Conservation (phyloP, 345 rosid species). For the Aquilaria yunnanensis region DNA sequence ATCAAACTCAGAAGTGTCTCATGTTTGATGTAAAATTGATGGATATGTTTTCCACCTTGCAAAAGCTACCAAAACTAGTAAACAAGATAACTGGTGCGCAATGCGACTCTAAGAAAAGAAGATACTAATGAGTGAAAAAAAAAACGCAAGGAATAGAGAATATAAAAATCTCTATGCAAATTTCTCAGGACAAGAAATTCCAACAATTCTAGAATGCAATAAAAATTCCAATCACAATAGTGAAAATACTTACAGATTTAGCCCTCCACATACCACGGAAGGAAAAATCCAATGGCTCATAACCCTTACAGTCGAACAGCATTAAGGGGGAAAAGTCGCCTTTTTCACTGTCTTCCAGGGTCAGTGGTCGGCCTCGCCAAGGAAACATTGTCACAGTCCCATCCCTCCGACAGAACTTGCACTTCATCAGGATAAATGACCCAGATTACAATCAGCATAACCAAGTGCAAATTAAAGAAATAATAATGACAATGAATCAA, state of each 20-base stretch:
- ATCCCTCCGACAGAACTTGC: slow-evolving; percentile 82
- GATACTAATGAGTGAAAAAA: too few relatives aligned
- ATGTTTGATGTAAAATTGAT: too few relatives aligned
- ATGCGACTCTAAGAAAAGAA: too few relatives aligned
- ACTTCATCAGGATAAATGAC: slow-evolving; percentile 30
- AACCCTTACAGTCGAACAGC: slow-evolving; percentile 83
- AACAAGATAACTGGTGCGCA: too few relatives aligned
- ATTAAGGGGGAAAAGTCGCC: slow-evolving; percentile 67
- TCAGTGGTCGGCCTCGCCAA: slow-evolving; percentile 63
- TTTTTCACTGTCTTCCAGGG: slow-evolving; percentile 42
- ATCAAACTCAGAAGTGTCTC: too few relatives aligned
- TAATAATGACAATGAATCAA: neutral
- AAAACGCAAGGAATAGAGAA: too few relatives aligned
- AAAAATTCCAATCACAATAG: slow-evolving; percentile 5
- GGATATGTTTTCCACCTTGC: too few relatives aligned
- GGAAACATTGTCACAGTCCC: slow-evolving; percentile 77
- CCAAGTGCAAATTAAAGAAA: too few relatives aligned
- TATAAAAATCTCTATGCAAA: too few relatives aligned
- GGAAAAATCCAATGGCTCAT: slow-evolving; percentile 63
- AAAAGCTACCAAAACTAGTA: too few relatives aligned
- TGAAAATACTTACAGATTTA: slow-evolving; percentile 60
- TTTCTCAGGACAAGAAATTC: neutral
- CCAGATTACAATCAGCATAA: too few relatives aligned
- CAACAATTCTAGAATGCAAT: neutral
- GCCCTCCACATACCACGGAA: slow-evolving; percentile 70